A percentile compares a stretch with the other conserved stretches of the same genome.
These are phyloP conservation scores for Lachnellula hyalina DNA, from an alignment of 2,329 filamentous ascomycete genomes.

Conservation along the genomic window DNA sequence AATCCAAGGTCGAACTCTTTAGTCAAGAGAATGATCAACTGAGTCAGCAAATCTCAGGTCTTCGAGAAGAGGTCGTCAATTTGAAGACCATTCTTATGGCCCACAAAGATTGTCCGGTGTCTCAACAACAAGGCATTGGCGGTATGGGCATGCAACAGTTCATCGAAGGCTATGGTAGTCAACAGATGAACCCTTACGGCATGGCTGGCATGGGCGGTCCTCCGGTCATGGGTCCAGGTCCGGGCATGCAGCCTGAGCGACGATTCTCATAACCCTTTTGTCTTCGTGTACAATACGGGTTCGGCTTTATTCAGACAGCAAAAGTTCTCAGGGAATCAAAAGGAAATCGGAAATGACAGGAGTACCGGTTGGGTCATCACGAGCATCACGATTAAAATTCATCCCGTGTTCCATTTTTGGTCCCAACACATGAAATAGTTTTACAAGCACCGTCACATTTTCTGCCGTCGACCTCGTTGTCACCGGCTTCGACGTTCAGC, in stretches of 20 bases:
- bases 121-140: conserved; percentile 68
- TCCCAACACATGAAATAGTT: neutral
- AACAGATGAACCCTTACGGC: conserved; percentile 25
- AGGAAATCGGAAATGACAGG: neutral
- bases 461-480: no score
- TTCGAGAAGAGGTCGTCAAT: conserved; percentile 90
- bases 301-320: neutral
- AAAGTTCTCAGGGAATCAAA: neutral
- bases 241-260: conserved; percentile 11
- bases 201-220: conserved; percentile 19
- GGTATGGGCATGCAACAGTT: conserved; percentile 42
- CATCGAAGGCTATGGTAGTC: conserved; percentile 19
- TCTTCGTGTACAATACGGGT: conserved; percentile 4
- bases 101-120: conserved; percentile 94
- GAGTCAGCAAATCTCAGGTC: conserved; percentile 72
- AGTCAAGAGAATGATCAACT: conserved; percentile 87
- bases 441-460: no score
- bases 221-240: conserved; percentile 19
- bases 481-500: no score
- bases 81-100: conserved; percentile 88
- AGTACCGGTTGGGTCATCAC: neutral
- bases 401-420: neutral
- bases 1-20: conserved; percentile 90
- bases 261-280: conserved; percentile 17
- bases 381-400: neutral